Base-by-base conservation (phyloP, 768 basidiomycete genomes). In the Amanita molliuscula region DNA sequence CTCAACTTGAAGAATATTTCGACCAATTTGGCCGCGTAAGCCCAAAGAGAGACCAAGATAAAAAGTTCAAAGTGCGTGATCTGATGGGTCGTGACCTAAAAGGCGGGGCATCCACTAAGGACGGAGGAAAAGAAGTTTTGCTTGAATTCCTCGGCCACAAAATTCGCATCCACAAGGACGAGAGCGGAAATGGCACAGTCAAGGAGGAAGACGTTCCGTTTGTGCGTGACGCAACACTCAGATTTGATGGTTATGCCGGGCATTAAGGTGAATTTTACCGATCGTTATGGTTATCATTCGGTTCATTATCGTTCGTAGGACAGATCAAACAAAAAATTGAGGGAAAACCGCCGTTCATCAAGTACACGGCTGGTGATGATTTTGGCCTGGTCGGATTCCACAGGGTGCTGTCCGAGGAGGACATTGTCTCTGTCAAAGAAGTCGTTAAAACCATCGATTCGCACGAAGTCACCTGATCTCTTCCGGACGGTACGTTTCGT, bases 21-120 rank as follows among this genome's bases (percentile, higher is more conserved):
- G 67, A 74, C 53, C 69, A 79, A 55, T 94, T 85, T 51, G 93
- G 91, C 7, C 69, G 68, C 48, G 79, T 85, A 21, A 85, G 82
- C 48, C 88, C 85, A 88, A 74, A 94, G 56, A 78, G 92, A 25
- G 87, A 89, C 47, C 76, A 82, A 44, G 76, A 79, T 42, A 91
- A 91, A 62, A 78, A 78, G 53, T 93, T 95, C 77, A 97, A 97
- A 81, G 93, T 87, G 47, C 4, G 45, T 49, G 13, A 10, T 47
- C 79, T 84, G 54, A 81, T 79, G 76, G 69, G 61, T 7, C 63
- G 62, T 46, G 68, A 65, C 13, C 18, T 72, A 68, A 41, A 65
- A 58, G 20, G 67, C 65, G 49, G 50, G 52, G 4, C 59, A 54
- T 26, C 48, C 60, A 29, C 62, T 43, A 37, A 54, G 1, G 68